These are phyloP conservation scores for Ajuga reptans DNA, from an alignment of 305 asterid species.

Conservation along the genomic window DNA sequence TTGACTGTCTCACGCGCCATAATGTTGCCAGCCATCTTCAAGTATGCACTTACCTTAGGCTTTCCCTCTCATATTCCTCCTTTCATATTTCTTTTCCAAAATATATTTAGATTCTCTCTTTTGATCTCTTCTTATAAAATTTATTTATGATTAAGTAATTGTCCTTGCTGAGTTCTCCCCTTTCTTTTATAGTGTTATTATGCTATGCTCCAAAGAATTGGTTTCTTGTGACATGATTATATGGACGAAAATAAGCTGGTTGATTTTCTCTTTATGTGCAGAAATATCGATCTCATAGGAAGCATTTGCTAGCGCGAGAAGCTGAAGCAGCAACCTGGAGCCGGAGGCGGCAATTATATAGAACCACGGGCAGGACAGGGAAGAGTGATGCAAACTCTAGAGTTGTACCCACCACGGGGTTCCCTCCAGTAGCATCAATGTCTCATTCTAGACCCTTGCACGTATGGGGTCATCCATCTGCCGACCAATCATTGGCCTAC, in stretches of 20 bases:
- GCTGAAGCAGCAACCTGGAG: constrained; percentile 65
- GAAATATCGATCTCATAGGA: constrained; percentile 76
- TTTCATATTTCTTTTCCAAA: background rate
- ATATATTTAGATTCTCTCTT: background rate
- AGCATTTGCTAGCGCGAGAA: constrained; percentile 62
- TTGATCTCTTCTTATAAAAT: background rate
- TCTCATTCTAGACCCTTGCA: constrained; percentile 65
- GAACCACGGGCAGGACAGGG: constrained; percentile 33
- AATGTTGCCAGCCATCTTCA: constrained; percentile 94
- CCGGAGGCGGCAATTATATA: constrained; percentile 44
- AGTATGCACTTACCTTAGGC: constrained; percentile 29
- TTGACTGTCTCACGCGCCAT: constrained; percentile 84
- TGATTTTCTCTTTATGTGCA: constrained; percentile 30
- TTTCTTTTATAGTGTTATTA: background rate
- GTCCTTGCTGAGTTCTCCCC: background rate
- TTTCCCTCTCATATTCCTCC: background rate
- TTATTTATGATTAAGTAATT: background rate
- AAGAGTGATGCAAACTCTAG: constrained; percentile 50
- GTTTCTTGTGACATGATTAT: background rate
- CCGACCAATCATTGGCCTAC: constrained; percentile 49
- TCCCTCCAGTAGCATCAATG: constrained; percentile 49
- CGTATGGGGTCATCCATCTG: constrained; percentile 83
- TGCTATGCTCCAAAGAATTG: background rate
- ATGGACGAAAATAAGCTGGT: background rate
- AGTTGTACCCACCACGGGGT: constrained; percentile 56